A percentile compares a stretch with the other conserved stretches of the same genome.
phyloP scores from a whole-genome alignment of 257 asterid species.

The Paraleonurus japonicus region DNA sequence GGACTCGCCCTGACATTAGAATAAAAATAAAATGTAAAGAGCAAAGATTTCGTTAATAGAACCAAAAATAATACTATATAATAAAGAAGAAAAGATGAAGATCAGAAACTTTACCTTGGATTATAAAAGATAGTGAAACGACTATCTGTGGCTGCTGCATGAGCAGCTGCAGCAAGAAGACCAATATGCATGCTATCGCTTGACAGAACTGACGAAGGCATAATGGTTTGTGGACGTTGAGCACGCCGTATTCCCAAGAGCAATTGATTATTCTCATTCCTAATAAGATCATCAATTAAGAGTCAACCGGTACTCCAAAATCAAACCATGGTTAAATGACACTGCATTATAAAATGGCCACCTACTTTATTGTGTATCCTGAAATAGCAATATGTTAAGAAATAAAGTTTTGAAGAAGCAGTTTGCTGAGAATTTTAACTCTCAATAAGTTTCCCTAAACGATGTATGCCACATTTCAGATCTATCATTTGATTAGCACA shows the following conservation, averaged over 20 bases:
- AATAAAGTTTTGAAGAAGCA: background rate
- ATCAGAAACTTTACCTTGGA: slow-evolving; percentile 56
- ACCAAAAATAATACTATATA: background rate
- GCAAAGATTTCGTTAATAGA: background rate
- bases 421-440: background rate
- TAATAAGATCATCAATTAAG: slow-evolving; percentile 26
- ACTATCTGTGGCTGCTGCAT: slow-evolving; percentile 86
- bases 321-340: background rate
- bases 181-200: slow-evolving; percentile 98
- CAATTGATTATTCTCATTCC: slow-evolving; percentile 86
- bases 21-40: background rate
- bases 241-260: slow-evolving; percentile 88
- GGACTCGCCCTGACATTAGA: slow-evolving; percentile 71
- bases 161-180: slow-evolving; percentile 98
- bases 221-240: slow-evolving; percentile 78
- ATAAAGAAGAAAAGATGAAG: background rate
- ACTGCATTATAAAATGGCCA: background rate
- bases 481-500: background rate
- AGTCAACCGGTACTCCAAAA: slow-evolving; percentile 6
- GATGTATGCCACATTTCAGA: background rate
- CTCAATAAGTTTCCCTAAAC: background rate
- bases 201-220: slow-evolving; percentile 93
- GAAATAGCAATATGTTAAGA: background rate
- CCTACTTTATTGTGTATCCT: background rate
- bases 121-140: slow-evolving; percentile 86